Percentiles rank a stretch among this genome's conserved stretches.
These are phyloP conservation scores for Diaporthe destruens DNA, from an alignment of 2,329 filamentous ascomycete genomes.

Conservation along the genomic window DNA sequence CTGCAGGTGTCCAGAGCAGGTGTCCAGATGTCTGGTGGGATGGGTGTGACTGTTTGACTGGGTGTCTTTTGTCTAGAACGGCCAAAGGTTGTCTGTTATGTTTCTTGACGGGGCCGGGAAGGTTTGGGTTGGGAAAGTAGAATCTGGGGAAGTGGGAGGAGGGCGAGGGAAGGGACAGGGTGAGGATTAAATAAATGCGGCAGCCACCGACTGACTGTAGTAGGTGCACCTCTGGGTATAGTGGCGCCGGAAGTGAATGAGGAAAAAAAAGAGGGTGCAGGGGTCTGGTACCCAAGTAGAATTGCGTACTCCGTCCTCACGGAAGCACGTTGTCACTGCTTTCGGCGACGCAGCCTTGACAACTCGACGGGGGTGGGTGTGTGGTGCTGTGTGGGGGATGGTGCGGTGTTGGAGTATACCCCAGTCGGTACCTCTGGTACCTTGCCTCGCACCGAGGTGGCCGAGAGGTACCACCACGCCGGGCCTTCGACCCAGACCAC, in stretches of 20 bases:
- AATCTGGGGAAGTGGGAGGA: constrained; percentile 33
- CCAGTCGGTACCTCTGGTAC: constrained; percentile 11
- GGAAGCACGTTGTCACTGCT: constrained; percentile 25
- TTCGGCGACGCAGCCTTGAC: background rate
- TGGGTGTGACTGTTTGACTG: constrained; percentile 21
- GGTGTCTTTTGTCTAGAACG: background rate
- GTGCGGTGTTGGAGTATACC: background rate
- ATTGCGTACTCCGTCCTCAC: constrained; percentile 2
- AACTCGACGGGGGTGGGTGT: background rate
- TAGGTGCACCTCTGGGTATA: constrained; percentile 14
- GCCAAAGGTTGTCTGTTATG: constrained; percentile 12
- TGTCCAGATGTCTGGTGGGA: constrained; percentile 5
- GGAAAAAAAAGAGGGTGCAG: background rate
- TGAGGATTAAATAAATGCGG: constrained; percentile 32
- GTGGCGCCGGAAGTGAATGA: constrained; percentile 26
- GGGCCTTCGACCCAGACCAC: background rate
- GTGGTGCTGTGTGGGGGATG: background rate
- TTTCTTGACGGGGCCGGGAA: constrained; percentile 12
- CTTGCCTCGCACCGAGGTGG: constrained; percentile 7
- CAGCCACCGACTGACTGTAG: constrained; percentile 15
- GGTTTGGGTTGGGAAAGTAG: background rate
- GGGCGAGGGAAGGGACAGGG: constrained; percentile 31
- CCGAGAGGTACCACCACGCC: constrained; percentile 22
- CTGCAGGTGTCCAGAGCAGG: constrained; percentile 11
- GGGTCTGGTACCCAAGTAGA: constrained; percentile 15